Evolutionary conservation across 768 basidiomycete species (phyloP).

Genomic region (Gloeophyllum trabeum): DNA sequence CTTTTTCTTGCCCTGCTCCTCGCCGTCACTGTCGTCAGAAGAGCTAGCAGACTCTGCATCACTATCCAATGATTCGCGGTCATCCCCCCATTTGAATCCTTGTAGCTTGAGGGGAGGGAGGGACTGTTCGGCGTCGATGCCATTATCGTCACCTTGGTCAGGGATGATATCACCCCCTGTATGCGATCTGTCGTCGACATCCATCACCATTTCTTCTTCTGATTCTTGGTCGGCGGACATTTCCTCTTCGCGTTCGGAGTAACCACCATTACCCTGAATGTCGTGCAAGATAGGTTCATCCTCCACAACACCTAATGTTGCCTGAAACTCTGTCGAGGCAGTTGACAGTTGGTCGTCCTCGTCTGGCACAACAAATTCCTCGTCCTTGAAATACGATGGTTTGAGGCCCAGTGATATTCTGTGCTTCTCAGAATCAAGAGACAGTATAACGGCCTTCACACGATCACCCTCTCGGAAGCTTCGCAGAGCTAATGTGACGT

Average conservation of each 20-base stretch:
- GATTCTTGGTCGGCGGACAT: constrained; percentile 11
- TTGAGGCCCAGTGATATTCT: constrained; percentile 80
- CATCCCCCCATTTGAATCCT: constrained; percentile 62
- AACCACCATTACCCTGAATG: constrained; percentile 7
- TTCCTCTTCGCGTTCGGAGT: constrained; percentile 10
- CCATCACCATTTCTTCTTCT: constrained; percentile 12
- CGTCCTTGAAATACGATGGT: constrained; percentile 72
- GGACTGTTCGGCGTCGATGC: neutral
- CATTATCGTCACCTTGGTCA: constrained; percentile 8
- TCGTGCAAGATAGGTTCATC: constrained; percentile 13
- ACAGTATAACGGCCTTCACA: constrained; percentile 69
- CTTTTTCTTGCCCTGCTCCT: constrained; percentile 39
- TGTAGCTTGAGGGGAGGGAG: constrained; percentile 29
- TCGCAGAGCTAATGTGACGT: constrained; percentile 64
- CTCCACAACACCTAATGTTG: constrained; percentile 19
- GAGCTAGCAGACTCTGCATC: constrained; percentile 28
- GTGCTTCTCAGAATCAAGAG: constrained; percentile 65
- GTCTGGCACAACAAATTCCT: too few relatives aligned
- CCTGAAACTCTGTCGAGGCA: constrained; percentile 16
- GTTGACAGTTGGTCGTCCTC: constrained; percentile 23
- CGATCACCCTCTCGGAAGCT: constrained; percentile 81
- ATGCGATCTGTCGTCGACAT: constrained; percentile 26
- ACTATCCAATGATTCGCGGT: constrained; percentile 21
- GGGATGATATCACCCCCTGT: constrained; percentile 37
- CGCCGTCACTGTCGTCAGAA: constrained; percentile 35